A percentile compares a stretch with the other conserved stretches of the same genome.
These are phyloP conservation scores for Vitis labrusca DNA, from an alignment of 164 flowering plant species.

Conservation along the genomic window DNA sequence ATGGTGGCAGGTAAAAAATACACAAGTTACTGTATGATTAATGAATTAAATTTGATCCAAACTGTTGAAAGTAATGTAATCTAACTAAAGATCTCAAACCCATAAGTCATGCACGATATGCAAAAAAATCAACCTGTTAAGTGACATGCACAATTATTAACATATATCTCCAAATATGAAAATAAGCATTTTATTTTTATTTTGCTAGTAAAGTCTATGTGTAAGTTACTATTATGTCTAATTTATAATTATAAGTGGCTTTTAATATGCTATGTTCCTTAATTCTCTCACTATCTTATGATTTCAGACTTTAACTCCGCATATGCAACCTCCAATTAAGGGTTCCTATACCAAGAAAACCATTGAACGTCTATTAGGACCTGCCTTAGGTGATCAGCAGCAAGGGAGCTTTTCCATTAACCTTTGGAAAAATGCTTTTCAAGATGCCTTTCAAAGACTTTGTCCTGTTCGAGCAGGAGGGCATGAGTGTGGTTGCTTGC, in stretches of 20 bases:
- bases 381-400: conserved; percentile 75
- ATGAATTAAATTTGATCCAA: too few relatives aligned
- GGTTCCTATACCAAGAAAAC: conserved; percentile 31
- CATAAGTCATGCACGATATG: too few relatives aligned
- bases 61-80: too few relatives aligned
- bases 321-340: conserved; percentile 78
- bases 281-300: background rate
- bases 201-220: too few relatives aligned
- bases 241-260: background rate
- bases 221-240: too few relatives aligned
- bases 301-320: conserved; percentile 80
- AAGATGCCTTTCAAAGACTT: conserved; percentile 79
- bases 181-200: too few relatives aligned
- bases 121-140: too few relatives aligned
- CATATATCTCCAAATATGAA: too few relatives aligned
- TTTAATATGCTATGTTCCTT: background rate
- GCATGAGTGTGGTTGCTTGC: conserved; percentile 97
- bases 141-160: too few relatives aligned
- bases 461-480: conserved; percentile 95
- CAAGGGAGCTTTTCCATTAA: conserved; percentile 83
- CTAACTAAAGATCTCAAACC: too few relatives aligned
- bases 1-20: conserved; percentile 93
- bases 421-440: conserved; percentile 87
- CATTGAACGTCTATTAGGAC: conserved; percentile 51
- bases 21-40: background rate